These are phyloP conservation scores for Penicillium sp. DNA, from an alignment of 2,329 filamentous ascomycete genomes.

Conservation along the genomic window DNA sequence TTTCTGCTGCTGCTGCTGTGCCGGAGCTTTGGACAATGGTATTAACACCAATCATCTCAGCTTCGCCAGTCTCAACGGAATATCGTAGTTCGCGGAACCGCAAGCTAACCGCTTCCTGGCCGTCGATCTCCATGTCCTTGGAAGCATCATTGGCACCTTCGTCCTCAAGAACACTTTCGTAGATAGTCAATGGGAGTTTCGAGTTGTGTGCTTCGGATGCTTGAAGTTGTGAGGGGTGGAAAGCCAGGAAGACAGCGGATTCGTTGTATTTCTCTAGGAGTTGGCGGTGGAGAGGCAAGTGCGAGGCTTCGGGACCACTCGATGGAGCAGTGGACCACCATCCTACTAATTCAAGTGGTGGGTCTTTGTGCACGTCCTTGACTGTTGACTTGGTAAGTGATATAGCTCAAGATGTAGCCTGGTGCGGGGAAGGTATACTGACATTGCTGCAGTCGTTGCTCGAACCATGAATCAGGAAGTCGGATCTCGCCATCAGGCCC, in stretches of 20 bases:
- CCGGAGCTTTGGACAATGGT: slow-evolving; percentile 84
- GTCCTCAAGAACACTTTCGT: slow-evolving; percentile 80
- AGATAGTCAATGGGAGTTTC: slow-evolving; percentile 85
- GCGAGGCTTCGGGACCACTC: slow-evolving; percentile 66
- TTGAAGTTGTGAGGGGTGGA: slow-evolving; percentile 67
- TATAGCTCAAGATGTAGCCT: background rate
- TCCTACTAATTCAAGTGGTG: slow-evolving; percentile 81
- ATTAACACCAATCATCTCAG: slow-evolving; percentile 97
- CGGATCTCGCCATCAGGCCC: slow-evolving; percentile 57
- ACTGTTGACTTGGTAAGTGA: slow-evolving; percentile 56
- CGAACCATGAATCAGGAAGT: slow-evolving; percentile 72
- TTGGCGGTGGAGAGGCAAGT: slow-evolving; percentile 75
- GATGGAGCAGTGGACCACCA: slow-evolving; percentile 82
- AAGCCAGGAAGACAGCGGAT: slow-evolving; percentile 81
- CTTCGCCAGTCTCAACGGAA: slow-evolving; percentile 88
- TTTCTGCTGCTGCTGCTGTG: slow-evolving; percentile 66
- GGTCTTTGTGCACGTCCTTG: slow-evolving; percentile 82
- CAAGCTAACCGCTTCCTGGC: slow-evolving; percentile 61
- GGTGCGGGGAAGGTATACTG: slow-evolving; percentile 31
- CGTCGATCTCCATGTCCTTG: slow-evolving; percentile 71
- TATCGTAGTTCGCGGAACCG: slow-evolving; percentile 83
- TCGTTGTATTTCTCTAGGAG: slow-evolving; percentile 77
- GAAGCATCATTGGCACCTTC: slow-evolving; percentile 59
- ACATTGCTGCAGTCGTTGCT: slow-evolving; percentile 81
- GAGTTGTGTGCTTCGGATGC: slow-evolving; percentile 63